Percentiles rank a stretch among this genome's conserved stretches.
phyloP scores from a whole-genome alignment of 2,329 filamentous ascomycete species.

The Diaporthe ampelina region DNA sequence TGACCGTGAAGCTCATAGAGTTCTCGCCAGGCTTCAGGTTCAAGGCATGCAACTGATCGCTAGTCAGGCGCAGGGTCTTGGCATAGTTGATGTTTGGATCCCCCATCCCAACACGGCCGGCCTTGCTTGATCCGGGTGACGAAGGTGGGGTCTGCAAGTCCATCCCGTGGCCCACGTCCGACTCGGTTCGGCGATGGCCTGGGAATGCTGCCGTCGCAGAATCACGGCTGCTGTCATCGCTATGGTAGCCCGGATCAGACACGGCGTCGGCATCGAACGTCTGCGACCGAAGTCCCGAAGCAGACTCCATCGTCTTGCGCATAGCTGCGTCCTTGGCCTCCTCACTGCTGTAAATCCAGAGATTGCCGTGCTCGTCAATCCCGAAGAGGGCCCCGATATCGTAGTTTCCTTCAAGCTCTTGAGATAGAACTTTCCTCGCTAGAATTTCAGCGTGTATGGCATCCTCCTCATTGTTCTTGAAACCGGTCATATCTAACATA shows the following conservation, averaged over 20 bases:
- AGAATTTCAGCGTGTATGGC: conserved; percentile 93
- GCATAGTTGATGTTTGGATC: conserved; percentile 91
- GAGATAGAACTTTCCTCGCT: conserved; percentile 89
- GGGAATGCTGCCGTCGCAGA: conserved; percentile 60
- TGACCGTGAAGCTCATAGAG: conserved; percentile 95
- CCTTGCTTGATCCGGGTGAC: conserved; percentile 72
- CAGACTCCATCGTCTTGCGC: conserved; percentile 70
- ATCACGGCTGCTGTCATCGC: conserved; percentile 78
- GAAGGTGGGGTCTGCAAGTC: conserved; percentile 74
- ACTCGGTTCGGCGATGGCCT: conserved; percentile 75
- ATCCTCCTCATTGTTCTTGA: conserved; percentile 94
- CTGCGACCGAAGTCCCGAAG: conserved; percentile 61
- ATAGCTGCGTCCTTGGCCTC: conserved; percentile 93
- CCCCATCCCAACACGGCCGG: conserved; percentile 52
- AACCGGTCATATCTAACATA: conserved; percentile 98
- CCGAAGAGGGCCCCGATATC: conserved; percentile 96
- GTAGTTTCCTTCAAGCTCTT: conserved; percentile 94
- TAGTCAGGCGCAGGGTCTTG: conserved; percentile 94
- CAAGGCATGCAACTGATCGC: conserved; percentile 91
- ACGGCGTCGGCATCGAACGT: conserved; percentile 81
- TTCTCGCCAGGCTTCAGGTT: conserved; percentile 89
- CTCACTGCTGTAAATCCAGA: conserved; percentile 99
- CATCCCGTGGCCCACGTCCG: conserved; percentile 69
- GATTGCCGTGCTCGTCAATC: conserved; percentile 93
- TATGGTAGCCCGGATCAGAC: conserved; percentile 96